Base-by-base conservation (phyloP, 2,329 filamentous ascomycete genomes). In the Didymosphaeria variabile region DNA sequence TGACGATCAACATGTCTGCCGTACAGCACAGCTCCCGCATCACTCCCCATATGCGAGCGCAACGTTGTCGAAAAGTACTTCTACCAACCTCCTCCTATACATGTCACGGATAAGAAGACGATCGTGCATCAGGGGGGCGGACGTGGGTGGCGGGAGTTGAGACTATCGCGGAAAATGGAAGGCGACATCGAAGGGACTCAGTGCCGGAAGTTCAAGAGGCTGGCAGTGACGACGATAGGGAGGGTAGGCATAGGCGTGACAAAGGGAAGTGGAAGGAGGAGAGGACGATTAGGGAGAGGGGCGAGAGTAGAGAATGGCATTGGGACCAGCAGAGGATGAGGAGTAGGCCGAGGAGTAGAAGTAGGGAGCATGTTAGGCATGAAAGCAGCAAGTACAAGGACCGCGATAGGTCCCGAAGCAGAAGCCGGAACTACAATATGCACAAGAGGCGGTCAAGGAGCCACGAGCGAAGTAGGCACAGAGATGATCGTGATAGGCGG, bases 391-490 rank as follows among this genome's bases (percentile, higher is more conserved):
- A 36, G 19, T 40, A 34, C 34, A 21, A 31, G 10, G 34, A 36
- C 10, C 32, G n/a, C 3, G 13, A 15, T 49, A 17, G 23, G 17
- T 26, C 8, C 8, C 7, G 17, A 10, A 40, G 34, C 8, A 40
- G 32, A n/a, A 29, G 10, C 19, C 17, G 23, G 32, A 12, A 52
- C 13, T 34, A 23, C 12, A 32, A n/a, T 38, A 51, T 19, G 49
- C 31, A 51, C n/a, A 19, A n/a, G 2, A 51, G n/a, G 31, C 29
- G 49, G n/a, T n/a, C 32, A 3, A 51, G 32, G 31, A 51, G 31
- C 49, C 49, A 31, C 19, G 49, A 51, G 49, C 19, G 50, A 52
- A 40, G 34, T 13, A 52, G 19, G 19, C 50, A 38, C 19, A 34
- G 21, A n/a, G 36, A n/a, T 40, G 19, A 15, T 9, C 34, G 34